A percentile compares a stretch with the other conserved stretches of the same genome.
These are phyloP conservation scores for Diaporthe australafricana DNA, from an alignment of 2,329 filamentous ascomycete species.

Conservation along the genomic window DNA sequence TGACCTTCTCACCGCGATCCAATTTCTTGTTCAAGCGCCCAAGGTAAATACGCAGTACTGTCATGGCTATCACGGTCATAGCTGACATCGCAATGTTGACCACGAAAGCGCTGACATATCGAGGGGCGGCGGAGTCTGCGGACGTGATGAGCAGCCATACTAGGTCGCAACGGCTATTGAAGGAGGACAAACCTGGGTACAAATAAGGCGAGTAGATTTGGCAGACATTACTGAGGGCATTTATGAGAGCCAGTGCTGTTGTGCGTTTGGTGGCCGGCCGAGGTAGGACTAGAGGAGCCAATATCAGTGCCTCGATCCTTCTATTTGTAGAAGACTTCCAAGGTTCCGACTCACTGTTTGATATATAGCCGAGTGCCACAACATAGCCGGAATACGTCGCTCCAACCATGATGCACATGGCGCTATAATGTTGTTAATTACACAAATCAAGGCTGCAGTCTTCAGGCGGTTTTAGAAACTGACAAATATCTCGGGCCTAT, in stretches of 20 bases:
- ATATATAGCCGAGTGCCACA: no score
- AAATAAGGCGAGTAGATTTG: no score
- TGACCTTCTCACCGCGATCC: background rate
- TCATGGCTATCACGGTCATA: constrained; percentile 8
- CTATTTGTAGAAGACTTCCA: background rate
- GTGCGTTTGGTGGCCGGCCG: constrained; percentile 23
- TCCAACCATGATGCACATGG: constrained; percentile 54
- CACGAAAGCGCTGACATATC: constrained; percentile 14
- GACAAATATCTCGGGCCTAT: no score
- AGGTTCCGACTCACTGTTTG: no score
- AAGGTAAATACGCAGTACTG: constrained; percentile 17
- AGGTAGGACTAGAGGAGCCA: background rate
- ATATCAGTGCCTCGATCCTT: background rate
- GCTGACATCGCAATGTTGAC: constrained; percentile 22
- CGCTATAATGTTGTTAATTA: constrained; percentile 44
- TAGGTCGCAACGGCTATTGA: no score
- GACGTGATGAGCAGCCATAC: background rate
- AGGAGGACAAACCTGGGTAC: no score
- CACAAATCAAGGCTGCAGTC: constrained; percentile 49
- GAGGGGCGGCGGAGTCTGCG: constrained; percentile 8
- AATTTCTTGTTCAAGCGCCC: constrained; percentile 17
- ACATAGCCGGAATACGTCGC: constrained; percentile 6
- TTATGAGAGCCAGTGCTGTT: constrained; percentile 21
- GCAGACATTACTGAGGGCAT: constrained; percentile 20
- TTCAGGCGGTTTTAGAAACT: no score